phyloP scores from a whole-genome alignment of 805 yeast species.

The Cyberlindnera samutprakarnensis region DNA sequence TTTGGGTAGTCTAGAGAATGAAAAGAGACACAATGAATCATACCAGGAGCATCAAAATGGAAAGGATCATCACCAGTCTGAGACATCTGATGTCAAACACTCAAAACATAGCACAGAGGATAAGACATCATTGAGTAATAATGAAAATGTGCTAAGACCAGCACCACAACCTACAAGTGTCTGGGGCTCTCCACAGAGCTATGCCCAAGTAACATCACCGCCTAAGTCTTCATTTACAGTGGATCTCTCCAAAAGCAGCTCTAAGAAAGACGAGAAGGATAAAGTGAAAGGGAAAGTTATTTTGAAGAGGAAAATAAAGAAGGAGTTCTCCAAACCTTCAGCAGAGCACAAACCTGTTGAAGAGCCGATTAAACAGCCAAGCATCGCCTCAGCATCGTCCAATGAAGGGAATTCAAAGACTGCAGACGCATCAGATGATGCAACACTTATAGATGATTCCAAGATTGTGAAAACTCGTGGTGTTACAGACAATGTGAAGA shows the following conservation, averaged over 20 bases:
- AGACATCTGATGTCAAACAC: background rate
- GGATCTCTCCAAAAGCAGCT: constrained; percentile 2
- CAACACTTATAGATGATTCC: background rate
- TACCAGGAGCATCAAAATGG: background rate
- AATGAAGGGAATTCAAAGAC: too few relatives aligned
- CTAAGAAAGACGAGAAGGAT: constrained; percentile 3
- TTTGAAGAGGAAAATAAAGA: constrained; percentile 9
- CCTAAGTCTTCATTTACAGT: constrained; percentile 8
- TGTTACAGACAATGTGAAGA: too few relatives aligned
- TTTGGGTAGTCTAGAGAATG: constrained; percentile 11
- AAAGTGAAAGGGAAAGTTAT: constrained; percentile 8
- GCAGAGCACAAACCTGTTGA: too few relatives aligned
- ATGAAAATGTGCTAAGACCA: constrained; percentile 10
- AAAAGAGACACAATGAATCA: background rate
- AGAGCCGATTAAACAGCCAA: too few relatives aligned
- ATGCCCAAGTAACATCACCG: constrained; percentile 8
- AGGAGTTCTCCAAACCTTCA: background rate
- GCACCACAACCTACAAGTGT: constrained; percentile 10
- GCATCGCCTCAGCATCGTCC: too few relatives aligned
- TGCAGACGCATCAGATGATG: background rate
- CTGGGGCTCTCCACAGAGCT: constrained; percentile 8
- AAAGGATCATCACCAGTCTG: background rate
- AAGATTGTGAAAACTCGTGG: background rate
- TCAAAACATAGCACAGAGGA: too few relatives aligned
- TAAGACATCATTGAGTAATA: too few relatives aligned